Percentiles rank a stretch among this genome's conserved stretches.
Conservation (phyloP, 1,139 yeast genomes). For the Yamadazyma songkhlaensis region DNA sequence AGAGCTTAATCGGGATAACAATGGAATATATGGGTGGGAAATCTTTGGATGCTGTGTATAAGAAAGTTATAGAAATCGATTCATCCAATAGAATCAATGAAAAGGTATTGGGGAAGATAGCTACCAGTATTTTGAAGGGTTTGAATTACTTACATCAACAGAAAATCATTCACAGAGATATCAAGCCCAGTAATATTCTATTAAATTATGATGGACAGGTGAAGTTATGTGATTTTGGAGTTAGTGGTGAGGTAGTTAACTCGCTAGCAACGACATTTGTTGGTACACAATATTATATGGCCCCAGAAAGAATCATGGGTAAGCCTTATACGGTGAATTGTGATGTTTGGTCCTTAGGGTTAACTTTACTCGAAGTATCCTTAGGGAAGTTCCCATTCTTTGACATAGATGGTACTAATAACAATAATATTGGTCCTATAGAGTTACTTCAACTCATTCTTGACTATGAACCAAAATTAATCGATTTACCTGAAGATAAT, state of each 20-base stretch:
- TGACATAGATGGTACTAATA: conserved; percentile 25
- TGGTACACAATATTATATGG: conserved; percentile 97
- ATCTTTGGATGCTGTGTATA: conserved; percentile 87
- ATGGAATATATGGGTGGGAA: conserved; percentile 98
- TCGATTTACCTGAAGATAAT: conserved; percentile 73
- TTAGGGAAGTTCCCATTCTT: conserved; percentile 76
- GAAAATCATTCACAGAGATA: conserved; percentile 86
- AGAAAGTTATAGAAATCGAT: conserved; percentile 51
- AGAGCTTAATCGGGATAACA: conserved; percentile 78
- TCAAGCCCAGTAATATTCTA: conserved; percentile 89
- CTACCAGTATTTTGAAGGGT: conserved; percentile 81
- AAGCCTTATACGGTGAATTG: conserved; percentile 92
- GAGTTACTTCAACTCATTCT: conserved; percentile 80
- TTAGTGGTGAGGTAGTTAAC: conserved; percentile 93
- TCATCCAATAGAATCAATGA: conserved; percentile 89
- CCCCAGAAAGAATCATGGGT: conserved; percentile 95
- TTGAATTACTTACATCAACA: conserved; percentile 84
- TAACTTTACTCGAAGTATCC: conserved; percentile 89
- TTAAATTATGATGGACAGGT: conserved; percentile 75
- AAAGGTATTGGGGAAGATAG: conserved; percentile 84
- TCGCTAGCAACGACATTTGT: conserved; percentile 94
- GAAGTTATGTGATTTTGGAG: conserved; percentile 97
- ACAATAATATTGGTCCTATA: conserved; percentile 60
- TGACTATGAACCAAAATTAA: conserved; percentile 73
- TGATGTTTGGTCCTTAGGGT: conserved; percentile 95